phyloP scores from a whole-genome alignment of 129 eudicot species.

The Helianthus tuberosus region DNA sequence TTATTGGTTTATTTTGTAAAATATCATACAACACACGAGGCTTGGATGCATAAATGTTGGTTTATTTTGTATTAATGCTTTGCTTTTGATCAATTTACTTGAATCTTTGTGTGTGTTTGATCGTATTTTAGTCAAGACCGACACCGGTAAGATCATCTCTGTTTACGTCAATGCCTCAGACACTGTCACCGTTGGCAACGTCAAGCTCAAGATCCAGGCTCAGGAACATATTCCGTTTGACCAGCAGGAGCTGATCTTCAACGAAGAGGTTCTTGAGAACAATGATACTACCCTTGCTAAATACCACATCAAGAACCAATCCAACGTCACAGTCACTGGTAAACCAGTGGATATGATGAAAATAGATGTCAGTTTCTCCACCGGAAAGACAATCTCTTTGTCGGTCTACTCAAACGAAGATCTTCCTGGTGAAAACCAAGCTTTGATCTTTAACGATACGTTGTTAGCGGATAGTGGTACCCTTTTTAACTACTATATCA shows the following conservation, averaged over 20 bases:
- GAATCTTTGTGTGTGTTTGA: neutral
- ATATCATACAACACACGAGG: too few species aligned
- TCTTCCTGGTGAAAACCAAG: neutral
- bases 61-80: too few species aligned
- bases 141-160: neutral
- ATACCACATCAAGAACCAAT: neutral
- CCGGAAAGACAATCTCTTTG: neutral
- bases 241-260: slow-evolving; percentile 5
- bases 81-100: neutral
- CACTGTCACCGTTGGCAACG: neutral
- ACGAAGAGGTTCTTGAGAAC: neutral
- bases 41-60: too few species aligned
- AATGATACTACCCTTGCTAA: slow-evolving; percentile 8
- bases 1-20: too few species aligned
- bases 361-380: neutral
- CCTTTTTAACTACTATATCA: slow-evolving; percentile 2
- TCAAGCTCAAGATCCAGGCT: neutral
- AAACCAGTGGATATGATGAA: neutral
- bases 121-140: neutral
- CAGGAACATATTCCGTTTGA: slow-evolving; percentile 3
- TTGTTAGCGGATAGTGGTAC: neutral
- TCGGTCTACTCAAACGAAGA: neutral
- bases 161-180: neutral
- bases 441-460: neutral
- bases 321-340: neutral